Percentiles rank a stretch among this genome's conserved stretches.
Evolutionary conservation across 805 yeast genomes (phyloP).

Genomic region (Brettanomyces custersianus): DNA sequence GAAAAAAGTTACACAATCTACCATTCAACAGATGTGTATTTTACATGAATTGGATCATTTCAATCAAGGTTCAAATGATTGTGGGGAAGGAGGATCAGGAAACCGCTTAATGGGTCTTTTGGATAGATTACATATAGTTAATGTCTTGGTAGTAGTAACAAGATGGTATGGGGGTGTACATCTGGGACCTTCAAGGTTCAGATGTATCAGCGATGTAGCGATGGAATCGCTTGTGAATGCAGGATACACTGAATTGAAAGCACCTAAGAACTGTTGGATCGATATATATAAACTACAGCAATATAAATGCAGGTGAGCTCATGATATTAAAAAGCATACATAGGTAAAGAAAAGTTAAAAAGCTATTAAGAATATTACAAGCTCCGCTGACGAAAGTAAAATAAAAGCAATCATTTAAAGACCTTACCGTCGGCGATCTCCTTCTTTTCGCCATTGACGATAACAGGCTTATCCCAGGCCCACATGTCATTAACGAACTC

Average conservation of each 20-base stretch:
- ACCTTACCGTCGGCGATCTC: constrained; percentile 98
- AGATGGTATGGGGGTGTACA: constrained; percentile 81
- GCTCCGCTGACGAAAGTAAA: neutral
- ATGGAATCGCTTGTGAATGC: constrained; percentile 39
- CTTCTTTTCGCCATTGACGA: constrained; percentile 65
- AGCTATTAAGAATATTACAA: neutral
- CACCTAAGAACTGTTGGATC: constrained; percentile 6
- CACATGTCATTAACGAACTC: constrained; percentile 82
- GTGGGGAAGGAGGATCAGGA: constrained; percentile 76
- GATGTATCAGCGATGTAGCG: constrained; percentile 53
- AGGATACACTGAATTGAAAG: constrained; percentile 15
- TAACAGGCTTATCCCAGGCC: constrained; percentile 97
- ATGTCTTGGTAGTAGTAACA: constrained; percentile 58
- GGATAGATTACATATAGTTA: constrained; percentile 37
- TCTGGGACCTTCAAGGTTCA: constrained; percentile 62
- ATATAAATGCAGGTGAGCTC: neutral
- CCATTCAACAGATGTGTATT: neutral
- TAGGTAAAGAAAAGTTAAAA: constrained; percentile 1
- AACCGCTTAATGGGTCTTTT: constrained; percentile 44
- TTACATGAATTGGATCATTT: constrained; percentile 17
- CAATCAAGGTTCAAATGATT: constrained; percentile 56
- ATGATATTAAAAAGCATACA: neutral
- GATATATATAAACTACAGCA: constrained; percentile 7
- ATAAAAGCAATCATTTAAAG: constrained; percentile 54
- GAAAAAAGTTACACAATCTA: neutral